Conservation (phyloP, 1,284 basidiomycete genomes). For the Puccinia hordei region DNA sequence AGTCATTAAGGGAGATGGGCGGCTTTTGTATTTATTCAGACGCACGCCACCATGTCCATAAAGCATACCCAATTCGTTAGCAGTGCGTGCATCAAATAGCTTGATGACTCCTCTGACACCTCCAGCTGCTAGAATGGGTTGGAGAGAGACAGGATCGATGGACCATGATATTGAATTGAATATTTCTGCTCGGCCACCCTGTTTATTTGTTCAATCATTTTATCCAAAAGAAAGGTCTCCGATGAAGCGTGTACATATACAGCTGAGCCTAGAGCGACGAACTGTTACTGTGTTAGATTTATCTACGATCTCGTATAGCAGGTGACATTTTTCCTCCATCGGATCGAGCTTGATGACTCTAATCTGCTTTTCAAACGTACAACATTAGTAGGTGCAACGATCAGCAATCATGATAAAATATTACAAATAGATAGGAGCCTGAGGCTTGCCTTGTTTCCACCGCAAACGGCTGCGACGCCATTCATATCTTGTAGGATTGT, state of each 20-base stretch:
- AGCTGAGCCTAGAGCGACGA: not conserved
- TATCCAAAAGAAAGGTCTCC: not conserved
- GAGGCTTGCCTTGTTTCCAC: conserved; percentile 18
- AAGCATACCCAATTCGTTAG: conserved; percentile 16
- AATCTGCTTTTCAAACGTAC: conserved; percentile 1
- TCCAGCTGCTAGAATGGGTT: conserved; percentile 27
- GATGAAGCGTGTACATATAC: not conserved
- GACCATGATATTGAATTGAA: conserved; percentile 30
- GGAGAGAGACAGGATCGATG: conserved; percentile 25
- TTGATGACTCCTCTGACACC: conserved; percentile 25
- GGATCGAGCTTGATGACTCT: conserved; percentile 14
- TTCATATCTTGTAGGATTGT: conserved; percentile 23
- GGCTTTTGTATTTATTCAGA: not conserved
- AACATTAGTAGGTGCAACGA: not conserved
- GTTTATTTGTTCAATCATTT: not conserved
- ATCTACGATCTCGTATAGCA: conserved; percentile 7
- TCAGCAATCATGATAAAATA: not conserved
- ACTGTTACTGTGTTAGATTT: conserved; percentile 19
- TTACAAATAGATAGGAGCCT: not conserved
- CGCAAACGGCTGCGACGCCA: conserved; percentile 13
- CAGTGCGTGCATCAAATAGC: conserved; percentile 5
- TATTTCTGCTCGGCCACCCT: conserved; percentile 13
- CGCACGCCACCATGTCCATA: conserved; percentile 24
- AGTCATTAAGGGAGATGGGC: not conserved
- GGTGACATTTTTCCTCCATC: not conserved